Percentiles rank a stretch among this genome's conserved stretches.
phyloP scores from a whole-genome alignment of 1,139 yeast genomes.

The Zygoascus sp. region DNA sequence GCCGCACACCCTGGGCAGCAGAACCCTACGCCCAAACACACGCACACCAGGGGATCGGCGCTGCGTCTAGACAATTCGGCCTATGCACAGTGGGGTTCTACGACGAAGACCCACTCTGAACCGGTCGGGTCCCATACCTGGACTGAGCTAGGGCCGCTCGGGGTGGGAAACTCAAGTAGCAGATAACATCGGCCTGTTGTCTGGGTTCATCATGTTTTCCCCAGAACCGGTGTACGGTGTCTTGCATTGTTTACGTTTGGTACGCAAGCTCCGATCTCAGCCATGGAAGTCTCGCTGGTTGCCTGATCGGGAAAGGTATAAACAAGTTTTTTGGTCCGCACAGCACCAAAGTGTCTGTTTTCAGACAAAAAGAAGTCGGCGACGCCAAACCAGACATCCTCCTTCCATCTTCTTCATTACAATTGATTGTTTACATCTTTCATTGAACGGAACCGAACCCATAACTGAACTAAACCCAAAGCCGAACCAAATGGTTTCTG shows the following conservation, averaged over 20 bases:
- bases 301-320: conserved; percentile 17
- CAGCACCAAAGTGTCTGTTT: not conserved
- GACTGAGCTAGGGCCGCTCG: not conserved
- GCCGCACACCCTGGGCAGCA: not conserved
- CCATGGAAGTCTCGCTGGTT: not conserved
- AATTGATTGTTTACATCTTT: not conserved
- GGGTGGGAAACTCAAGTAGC: too few relatives aligned
- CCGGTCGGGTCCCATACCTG: too few relatives aligned
- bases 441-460: not conserved
- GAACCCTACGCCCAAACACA: too few relatives aligned
- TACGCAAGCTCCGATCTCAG: not conserved
- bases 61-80: not conserved
- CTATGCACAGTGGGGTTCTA: not conserved
- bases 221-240: too few relatives aligned
- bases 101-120: too few relatives aligned
- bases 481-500: not conserved
- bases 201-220: too few relatives aligned
- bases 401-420: not conserved
- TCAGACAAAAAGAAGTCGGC: not conserved
- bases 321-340: conserved; percentile 10
- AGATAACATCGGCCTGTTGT: too few relatives aligned
- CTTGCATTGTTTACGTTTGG: not conserved
- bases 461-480: not conserved
- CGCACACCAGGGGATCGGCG: not conserved
- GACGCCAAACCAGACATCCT: not conserved